Evolutionary conservation across 1,139 yeast species (phyloP).

Genomic region (Kodamaea ohmeri): DNA sequence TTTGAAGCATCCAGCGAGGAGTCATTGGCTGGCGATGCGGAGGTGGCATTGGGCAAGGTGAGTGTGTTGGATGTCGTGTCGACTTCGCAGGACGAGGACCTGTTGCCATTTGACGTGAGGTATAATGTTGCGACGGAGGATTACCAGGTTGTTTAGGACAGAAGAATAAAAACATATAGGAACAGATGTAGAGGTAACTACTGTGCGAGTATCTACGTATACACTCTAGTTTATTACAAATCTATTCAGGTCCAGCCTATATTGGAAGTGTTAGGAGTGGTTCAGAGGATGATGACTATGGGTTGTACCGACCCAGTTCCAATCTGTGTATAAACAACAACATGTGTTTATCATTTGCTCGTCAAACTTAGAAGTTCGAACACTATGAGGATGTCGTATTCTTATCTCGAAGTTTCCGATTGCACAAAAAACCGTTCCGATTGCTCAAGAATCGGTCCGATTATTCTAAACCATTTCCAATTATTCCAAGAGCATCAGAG

Average conservation of each 20-base stretch:
- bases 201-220: neutral
- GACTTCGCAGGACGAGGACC: slow-evolving; percentile 39
- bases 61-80: slow-evolving; percentile 43
- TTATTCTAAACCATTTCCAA: no score
- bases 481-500: no score
- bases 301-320: no score
- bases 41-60: slow-evolving; percentile 39
- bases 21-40: slow-evolving; percentile 26
- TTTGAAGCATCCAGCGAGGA: slow-evolving; percentile 35
- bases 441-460: no score
- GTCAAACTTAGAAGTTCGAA: no score
- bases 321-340: no score
- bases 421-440: no score
- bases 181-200: slow-evolving; percentile 1
- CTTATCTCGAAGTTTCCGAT: no score
- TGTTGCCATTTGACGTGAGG: slow-evolving; percentile 72
- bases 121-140: slow-evolving; percentile 62
- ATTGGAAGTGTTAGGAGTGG: no score
- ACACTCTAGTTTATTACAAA: neutral
- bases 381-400: no score
- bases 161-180: neutral
- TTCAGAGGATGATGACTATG: no score
- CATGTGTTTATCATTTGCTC: no score
- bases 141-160: slow-evolving; percentile 52
- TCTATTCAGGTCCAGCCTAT: slow-evolving; percentile 2